Conservation (phyloP, 805 yeast species). For the Candida peoriensis region DNA sequence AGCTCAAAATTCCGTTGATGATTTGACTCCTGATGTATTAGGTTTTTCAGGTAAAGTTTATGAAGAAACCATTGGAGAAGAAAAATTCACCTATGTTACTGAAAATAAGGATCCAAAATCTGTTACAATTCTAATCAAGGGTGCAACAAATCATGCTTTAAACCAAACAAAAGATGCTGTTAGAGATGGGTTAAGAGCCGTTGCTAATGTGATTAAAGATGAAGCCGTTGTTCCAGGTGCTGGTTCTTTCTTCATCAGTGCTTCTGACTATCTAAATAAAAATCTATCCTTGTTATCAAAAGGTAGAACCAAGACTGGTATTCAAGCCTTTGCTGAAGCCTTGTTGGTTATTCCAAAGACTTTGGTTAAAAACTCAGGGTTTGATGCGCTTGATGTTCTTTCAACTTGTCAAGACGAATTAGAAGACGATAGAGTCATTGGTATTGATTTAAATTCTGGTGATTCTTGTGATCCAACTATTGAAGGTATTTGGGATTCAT, state of each 20-base stretch:
- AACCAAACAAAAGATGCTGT: slow-evolving; percentile 96
- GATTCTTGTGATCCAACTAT: slow-evolving; percentile 93
- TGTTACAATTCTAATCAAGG: slow-evolving; percentile 87
- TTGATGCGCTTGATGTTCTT: slow-evolving; percentile 85
- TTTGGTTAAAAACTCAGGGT: slow-evolving; percentile 85
- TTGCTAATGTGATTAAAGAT: slow-evolving; percentile 85
- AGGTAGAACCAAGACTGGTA: slow-evolving; percentile 87
- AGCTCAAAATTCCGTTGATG: slow-evolving; percentile 97
- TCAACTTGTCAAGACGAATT: slow-evolving; percentile 87
- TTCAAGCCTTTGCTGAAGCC: slow-evolving; percentile 91
- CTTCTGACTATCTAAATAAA: slow-evolving; percentile 58
- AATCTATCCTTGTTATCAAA: slow-evolving; percentile 54
- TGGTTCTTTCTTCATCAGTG: slow-evolving; percentile 89
- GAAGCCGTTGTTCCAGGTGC: slow-evolving; percentile 90
- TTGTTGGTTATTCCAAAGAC: slow-evolving; percentile 90
- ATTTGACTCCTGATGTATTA: slow-evolving; percentile 67
- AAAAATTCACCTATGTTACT: slow-evolving; percentile 93
- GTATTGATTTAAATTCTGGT: slow-evolving; percentile 86
- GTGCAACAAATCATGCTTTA: slow-evolving; percentile 84
- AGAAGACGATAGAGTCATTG: slow-evolving; percentile 76
- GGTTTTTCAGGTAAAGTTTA: slow-evolving; percentile 90
- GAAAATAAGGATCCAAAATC: slow-evolving; percentile 86
- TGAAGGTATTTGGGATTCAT: slow-evolving; percentile 97
- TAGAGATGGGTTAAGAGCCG: slow-evolving; percentile 94
- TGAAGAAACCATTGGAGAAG: slow-evolving; percentile 94